Evolutionary conservation across 129 eudicot species (phyloP), one percentile per base, ranked within the genome.

Genomic region (Scalesia atractyloides): DNA sequence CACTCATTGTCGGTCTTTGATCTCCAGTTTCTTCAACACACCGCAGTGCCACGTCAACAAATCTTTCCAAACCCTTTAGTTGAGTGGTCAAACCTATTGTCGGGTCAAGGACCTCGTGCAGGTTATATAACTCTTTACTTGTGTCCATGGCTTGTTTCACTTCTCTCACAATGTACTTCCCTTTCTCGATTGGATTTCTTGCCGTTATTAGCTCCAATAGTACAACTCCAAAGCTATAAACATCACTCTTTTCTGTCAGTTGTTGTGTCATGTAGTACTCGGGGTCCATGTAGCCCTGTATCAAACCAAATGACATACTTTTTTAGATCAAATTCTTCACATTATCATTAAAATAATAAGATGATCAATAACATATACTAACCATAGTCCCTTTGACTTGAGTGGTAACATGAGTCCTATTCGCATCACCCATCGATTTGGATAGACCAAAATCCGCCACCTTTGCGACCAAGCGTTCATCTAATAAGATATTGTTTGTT

Each of bases 381-480:
- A 85, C 95, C 86, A 88, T 70, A 63, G 95, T 88, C 60, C 95
- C 95, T 79, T 88, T 88, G 22, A 88, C 89, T 83, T 85, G 88
- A 72, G 95, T 85, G 64, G 90, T 80, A 74, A 83, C 79, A 72
- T 85, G 84, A 24, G 80, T 83, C 63, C 66, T 78, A n/a, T 81
- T 82, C 16, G 64, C 54, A 10, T 85, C 86, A 52, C 50, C 68
- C 66, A 85, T 5, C 17, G 78, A 72, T 77, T 80, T 88, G 49
- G 87, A 88, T 48, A 88, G 86, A 17, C 95, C 95, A 39, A 88
- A 88, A 81, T 88, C 95, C 1, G 88, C 95, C 68, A 88, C 90
- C 75, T 88, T 88, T 1, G 95, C 95, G 8, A 80, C 87, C 13
- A 88, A 72, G n/a, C 79, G 82, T 71, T 88, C 86, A 22, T 85